These are phyloP conservation scores for Penicillium sclerotigenum DNA, from an alignment of 2,329 filamentous ascomycete genomes.

Conservation along the genomic window DNA sequence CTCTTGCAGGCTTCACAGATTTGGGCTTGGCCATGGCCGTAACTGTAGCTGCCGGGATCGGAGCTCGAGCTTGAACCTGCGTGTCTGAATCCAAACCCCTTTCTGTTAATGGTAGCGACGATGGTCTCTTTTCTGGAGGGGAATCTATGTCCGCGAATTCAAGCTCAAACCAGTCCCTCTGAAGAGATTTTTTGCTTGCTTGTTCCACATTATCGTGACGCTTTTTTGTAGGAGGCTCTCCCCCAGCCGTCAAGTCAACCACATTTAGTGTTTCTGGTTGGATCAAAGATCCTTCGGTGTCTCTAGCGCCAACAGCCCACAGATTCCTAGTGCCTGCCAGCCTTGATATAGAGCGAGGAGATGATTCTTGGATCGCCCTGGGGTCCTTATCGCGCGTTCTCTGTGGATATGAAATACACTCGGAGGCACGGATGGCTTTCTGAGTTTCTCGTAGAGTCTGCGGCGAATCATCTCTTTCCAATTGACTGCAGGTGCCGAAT, in stretches of 20 bases:
- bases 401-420: constrained; percentile 18
- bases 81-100: neutral
- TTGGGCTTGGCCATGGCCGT: neutral
- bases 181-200: neutral
- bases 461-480: constrained; percentile 70
- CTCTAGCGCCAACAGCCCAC: constrained; percentile 69
- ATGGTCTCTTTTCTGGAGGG: constrained; percentile 1
- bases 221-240: constrained; percentile 6
- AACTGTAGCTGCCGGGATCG: neutral
- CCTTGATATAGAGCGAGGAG: constrained; percentile 20
- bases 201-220: neutral
- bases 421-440: constrained; percentile 32
- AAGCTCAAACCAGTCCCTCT: constrained; percentile 19
- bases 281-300: constrained; percentile 62
- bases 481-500: constrained; percentile 82
- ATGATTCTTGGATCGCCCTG: neutral
- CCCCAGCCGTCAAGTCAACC: constrained; percentile 40
- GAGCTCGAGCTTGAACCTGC: neutral
- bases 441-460: constrained; percentile 45
- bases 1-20: neutral
- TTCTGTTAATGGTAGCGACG: neutral
- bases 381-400: neutral
- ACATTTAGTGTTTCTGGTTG: constrained; percentile 62
- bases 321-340: constrained; percentile 47
- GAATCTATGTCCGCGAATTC: constrained; percentile 11